phyloP scores from a whole-genome alignment of 192 early-diverging fungal species.

The Gonapodya prolifera region DNA sequence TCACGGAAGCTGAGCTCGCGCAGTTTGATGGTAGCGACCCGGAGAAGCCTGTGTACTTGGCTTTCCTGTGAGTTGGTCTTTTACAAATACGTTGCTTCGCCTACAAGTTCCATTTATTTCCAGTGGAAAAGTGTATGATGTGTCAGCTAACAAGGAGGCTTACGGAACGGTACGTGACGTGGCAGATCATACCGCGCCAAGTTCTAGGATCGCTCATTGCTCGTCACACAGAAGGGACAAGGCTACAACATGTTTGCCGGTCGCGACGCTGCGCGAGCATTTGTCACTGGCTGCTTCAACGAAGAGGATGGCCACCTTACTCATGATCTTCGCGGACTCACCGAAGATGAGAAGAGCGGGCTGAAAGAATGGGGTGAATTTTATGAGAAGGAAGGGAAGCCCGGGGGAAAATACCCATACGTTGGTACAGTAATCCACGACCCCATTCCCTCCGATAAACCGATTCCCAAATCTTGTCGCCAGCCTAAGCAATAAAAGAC shows the following conservation, averaged over 20 bases:
- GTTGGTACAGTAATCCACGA: constrained; percentile 70
- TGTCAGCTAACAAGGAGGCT: constrained; percentile 55
- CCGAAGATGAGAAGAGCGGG: constrained; percentile 52
- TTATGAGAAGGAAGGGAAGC: constrained; percentile 69
- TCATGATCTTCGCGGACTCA: constrained; percentile 83
- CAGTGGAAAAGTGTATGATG: constrained; percentile 91
- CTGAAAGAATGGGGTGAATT: constrained; percentile 74
- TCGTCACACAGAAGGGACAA: constrained; percentile 30
- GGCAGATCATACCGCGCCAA: not conserved
- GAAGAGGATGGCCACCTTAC: constrained; percentile 58
- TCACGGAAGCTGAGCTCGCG: constrained; percentile 66
- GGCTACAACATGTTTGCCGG: constrained; percentile 84
- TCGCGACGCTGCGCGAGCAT: constrained; percentile 83
- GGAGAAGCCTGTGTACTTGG: constrained; percentile 72
- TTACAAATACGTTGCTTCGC: not conserved
- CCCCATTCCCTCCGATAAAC: constrained; percentile 68
- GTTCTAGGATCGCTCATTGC: not conserved
- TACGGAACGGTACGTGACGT: constrained; percentile 58
- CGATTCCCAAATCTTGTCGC: constrained; percentile 65
- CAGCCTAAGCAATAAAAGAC: not conserved
- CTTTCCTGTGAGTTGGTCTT: constrained; percentile 50
- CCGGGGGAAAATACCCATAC: constrained; percentile 46
- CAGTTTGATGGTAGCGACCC: constrained; percentile 77
- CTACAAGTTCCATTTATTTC: not conserved
- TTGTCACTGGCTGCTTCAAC: constrained; percentile 87